Evolutionary conservation across 352 stramenopile genomes (phyloP).

Genomic region (Phytophthora pini): DNA sequence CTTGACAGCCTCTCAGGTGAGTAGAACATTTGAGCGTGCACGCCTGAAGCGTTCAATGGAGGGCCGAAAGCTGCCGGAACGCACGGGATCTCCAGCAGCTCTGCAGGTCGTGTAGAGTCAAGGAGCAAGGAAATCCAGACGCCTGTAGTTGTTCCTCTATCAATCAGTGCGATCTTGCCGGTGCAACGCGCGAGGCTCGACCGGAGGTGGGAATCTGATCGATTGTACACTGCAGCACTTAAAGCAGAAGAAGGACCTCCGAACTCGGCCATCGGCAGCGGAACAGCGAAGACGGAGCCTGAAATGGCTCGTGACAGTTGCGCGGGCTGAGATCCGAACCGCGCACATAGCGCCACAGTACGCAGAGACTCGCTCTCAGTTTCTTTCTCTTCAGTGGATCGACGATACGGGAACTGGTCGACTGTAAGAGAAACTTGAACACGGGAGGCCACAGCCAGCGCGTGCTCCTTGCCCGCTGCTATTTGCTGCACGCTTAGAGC

Average conservation of each 20-base stretch:
- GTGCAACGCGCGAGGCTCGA: constrained; percentile 48
- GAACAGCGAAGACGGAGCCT: constrained; percentile 39
- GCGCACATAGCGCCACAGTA: constrained; percentile 51
- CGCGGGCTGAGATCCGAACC: constrained; percentile 56
- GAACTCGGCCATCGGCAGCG: constrained; percentile 21
- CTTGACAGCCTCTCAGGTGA: constrained; percentile 69
- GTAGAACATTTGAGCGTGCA: constrained; percentile 64
- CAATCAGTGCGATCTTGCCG: constrained; percentile 61
- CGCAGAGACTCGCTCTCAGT: constrained; percentile 34
- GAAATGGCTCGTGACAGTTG: constrained; percentile 49
- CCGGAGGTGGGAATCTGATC: constrained; percentile 55
- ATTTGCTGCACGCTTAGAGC: constrained; percentile 55
- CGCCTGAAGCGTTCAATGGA: constrained; percentile 35
- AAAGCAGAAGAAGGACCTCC: constrained; percentile 26
- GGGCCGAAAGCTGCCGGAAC: constrained; percentile 65
- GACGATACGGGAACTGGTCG: constrained; percentile 41
- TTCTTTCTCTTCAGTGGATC: constrained; percentile 16
- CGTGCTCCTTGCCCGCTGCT: constrained; percentile 63
- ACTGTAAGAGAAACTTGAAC: constrained; percentile 56
- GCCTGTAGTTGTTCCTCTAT: constrained; percentile 62
- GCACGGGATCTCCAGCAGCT: constrained; percentile 64
- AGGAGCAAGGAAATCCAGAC: constrained; percentile 59
- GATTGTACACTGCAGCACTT: constrained; percentile 47
- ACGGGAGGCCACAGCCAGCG: constrained; percentile 55
- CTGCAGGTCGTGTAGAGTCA: constrained; percentile 25